Base-by-base conservation (phyloP, 202 grass and related monocot species). In the Cymbopogon flexuosus region DNA sequence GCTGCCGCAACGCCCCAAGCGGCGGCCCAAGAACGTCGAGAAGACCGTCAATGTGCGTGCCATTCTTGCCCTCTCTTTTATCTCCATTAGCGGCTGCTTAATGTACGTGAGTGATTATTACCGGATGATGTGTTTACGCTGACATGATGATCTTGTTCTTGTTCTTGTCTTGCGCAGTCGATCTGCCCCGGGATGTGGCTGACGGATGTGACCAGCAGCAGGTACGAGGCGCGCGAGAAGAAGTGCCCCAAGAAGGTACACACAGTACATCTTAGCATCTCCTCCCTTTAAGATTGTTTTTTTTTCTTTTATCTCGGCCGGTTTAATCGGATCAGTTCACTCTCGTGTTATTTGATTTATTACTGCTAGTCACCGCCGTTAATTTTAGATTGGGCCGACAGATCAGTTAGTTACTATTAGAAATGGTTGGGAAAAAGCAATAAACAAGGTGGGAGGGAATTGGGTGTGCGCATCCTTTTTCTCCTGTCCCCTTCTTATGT, bases 211-310 rank as follows among this genome's bases (percentile, higher is more conserved):
- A 83, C 83, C 54, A 92, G 86, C 69, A 79, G 78, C 60, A 82
- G 83, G 80, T 96, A 96, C 22, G 81, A 87, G 75, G 93, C 92
- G 72, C 88, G 93, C 72, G 83, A 90, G 90, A 96, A 96, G 87
- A 96, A 87, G 62, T 82, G 83, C 75, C 62, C 83, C 51, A 96
- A 84, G 80, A 96, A 95, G 93, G 93, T 95, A 89, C 56, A 27
- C 0, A 11, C 45, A 3, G 31, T n/a, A n/a, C n/a, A n/a, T n/a
- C n/a, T n/a, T n/a, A n/a, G n/a, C n/a, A n/a, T n/a, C n/a, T n/a
- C n/a, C n/a, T n/a, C n/a, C n/a, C n/a, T n/a, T n/a, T n/a, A n/a
- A n/a, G n/a, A n/a, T n/a, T n/a, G n/a, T n/a, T n/a, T n/a, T n/a
- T n/a, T n/a, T n/a, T n/a, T n/a, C n/a, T n/a, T n/a, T n/a, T n/a